Conservation (phyloP, 1,284 basidiomycete species). For the Fomitiporia mediterranea region DNA sequence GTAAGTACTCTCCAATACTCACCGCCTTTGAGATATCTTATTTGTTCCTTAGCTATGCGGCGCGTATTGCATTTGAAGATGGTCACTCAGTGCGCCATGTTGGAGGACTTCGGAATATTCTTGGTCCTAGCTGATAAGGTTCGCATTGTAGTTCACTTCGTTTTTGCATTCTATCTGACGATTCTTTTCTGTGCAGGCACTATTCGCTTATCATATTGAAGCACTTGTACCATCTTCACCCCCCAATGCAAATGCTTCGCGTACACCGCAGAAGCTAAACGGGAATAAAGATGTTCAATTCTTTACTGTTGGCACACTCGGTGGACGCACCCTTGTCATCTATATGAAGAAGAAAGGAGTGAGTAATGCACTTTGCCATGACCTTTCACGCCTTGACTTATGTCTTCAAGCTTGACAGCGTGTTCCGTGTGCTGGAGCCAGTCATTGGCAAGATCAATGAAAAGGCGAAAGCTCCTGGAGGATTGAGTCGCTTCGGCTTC, state of each 20-base stretch:
- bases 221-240: conserved; percentile 86
- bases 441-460: conserved; percentile 83
- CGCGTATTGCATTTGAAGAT: conserved; percentile 86
- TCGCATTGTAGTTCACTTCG: conserved; percentile 22
- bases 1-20: conserved; percentile 38
- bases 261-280: conserved; percentile 83
- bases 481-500: conserved; percentile 70
- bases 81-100: conserved; percentile 91
- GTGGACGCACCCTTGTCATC: conserved; percentile 82
- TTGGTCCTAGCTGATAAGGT: conserved; percentile 91
- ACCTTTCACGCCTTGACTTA: neutral
- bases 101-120: conserved; percentile 94
- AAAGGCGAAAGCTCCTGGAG: conserved; percentile 57
- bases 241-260: conserved; percentile 56
- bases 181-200: conserved; percentile 37
- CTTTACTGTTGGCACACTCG: conserved; percentile 87
- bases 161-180: conserved; percentile 1
- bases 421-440: conserved; percentile 92
- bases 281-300: conserved; percentile 89
- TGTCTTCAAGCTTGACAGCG: conserved; percentile 65
- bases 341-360: conserved; percentile 97
- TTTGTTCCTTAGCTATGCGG: conserved; percentile 57
- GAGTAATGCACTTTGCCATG: conserved; percentile 28
- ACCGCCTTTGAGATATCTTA: conserved; percentile 13
- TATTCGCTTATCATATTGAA: conserved; percentile 92